Conservation (phyloP, 345 rosid genomes). For the Eucalyptus cladocalyx region DNA sequence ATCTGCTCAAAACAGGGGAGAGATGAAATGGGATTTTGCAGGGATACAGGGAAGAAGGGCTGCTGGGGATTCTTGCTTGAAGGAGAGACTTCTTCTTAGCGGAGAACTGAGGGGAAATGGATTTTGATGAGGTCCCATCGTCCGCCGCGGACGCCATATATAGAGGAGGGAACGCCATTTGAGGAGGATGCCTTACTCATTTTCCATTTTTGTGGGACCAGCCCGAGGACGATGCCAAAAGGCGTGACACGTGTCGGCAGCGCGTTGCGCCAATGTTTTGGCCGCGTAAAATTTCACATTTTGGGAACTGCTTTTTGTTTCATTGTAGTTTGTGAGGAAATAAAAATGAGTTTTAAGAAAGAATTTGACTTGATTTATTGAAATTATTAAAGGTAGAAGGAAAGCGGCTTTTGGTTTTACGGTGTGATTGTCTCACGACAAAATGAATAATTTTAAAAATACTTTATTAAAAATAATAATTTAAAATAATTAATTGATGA, state of each 20-base stretch:
- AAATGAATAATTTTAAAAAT: background rate
- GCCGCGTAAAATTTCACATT: background rate
- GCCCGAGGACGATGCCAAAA: background rate
- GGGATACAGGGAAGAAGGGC: background rate
- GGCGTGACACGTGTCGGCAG: background rate
- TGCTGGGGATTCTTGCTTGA: background rate
- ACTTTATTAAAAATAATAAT: background rate
- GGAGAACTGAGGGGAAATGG: background rate
- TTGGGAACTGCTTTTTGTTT: background rate
- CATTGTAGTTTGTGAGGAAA: background rate
- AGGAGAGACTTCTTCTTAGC: background rate
- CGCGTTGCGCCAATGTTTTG: background rate
- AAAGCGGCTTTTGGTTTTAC: background rate
- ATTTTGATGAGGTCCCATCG: background rate
- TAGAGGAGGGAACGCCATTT: background rate
- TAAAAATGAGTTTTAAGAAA: background rate
- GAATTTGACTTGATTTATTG: background rate
- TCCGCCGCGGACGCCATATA: background rate
- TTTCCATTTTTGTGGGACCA: background rate
- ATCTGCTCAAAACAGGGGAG: background rate
- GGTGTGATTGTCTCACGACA: background rate
- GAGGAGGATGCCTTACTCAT: background rate
- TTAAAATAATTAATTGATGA: background rate
- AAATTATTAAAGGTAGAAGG: background rate
- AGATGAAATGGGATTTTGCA: background rate